phyloP scores from a whole-genome alignment of 2,329 filamentous ascomycete genomes.

The Eutypella sp. region DNA sequence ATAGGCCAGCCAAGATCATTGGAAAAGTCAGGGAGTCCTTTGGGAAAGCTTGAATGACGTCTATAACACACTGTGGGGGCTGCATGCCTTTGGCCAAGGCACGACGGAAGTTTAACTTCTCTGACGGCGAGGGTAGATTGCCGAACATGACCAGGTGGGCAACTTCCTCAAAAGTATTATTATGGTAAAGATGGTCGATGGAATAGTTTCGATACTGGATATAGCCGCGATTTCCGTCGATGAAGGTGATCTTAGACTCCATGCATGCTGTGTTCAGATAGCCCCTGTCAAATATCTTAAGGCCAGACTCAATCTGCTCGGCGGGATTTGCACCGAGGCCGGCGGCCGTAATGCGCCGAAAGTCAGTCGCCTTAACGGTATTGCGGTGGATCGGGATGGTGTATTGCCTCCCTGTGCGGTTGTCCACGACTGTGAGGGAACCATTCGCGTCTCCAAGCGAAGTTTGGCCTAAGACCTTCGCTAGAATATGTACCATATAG shows the following conservation, averaged over 20 bases:
- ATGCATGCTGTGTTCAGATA: constrained; percentile 24
- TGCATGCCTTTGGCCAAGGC: constrained; percentile 3
- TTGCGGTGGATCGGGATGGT: constrained; percentile 27
- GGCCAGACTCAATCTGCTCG: constrained; percentile 9
- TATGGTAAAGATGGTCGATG: constrained; percentile 17
- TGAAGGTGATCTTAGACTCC: constrained; percentile 23
- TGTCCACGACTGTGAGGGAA: constrained; percentile 11
- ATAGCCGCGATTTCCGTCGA: constrained; percentile 29
- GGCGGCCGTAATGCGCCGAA: constrained; percentile 22
- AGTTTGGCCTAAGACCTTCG: neutral
- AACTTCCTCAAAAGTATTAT: constrained; percentile 20
- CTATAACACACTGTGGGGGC: constrained; percentile 3
- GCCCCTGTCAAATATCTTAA: constrained; percentile 25
- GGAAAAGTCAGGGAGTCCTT: constrained; percentile 24
- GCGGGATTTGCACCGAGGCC: neutral
- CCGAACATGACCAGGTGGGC: constrained; percentile 8
- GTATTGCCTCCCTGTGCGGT: constrained; percentile 24
- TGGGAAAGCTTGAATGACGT: constrained; percentile 23
- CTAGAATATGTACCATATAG: neutral
- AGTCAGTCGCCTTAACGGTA: constrained; percentile 24
- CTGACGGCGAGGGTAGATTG: constrained; percentile 1
- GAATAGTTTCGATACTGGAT: constrained; percentile 29
- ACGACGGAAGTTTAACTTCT: constrained; percentile 1
- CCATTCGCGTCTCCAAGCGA: neutral
- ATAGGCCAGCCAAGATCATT: constrained; percentile 32